These are phyloP conservation scores for Tanacetum coccineum DNA, from an alignment of 129 eudicot species.

Conservation along the genomic window DNA sequence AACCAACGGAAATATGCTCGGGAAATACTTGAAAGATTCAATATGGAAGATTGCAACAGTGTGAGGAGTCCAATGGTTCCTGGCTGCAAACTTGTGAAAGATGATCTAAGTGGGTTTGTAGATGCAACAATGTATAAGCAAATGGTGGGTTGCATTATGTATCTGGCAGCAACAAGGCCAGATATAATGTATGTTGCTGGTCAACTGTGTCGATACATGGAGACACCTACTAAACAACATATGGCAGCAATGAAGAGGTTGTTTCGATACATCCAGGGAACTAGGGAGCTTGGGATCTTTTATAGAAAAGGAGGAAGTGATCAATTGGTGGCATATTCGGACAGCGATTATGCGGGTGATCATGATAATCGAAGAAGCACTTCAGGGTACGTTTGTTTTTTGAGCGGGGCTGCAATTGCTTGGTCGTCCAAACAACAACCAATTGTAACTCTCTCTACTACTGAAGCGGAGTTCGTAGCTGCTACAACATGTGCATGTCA, in stretches of 20 bases:
- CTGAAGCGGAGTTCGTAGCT: not conserved
- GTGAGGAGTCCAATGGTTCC: not conserved
- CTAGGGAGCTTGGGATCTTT: not conserved
- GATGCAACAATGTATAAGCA: too few relatives aligned
- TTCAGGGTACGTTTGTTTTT: too few relatives aligned
- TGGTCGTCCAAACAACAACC: too few relatives aligned
- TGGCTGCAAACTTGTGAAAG: too few relatives aligned
- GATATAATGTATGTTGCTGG: not conserved
- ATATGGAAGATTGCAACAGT: not conserved
- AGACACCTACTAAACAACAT: not conserved
- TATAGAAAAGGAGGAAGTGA: not conserved
- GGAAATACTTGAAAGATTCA: too few relatives aligned
- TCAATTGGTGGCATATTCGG: not conserved
- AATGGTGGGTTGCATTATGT: too few relatives aligned
- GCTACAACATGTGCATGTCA: not conserved
- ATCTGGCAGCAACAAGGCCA: too few relatives aligned
- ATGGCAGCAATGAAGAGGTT: not conserved
- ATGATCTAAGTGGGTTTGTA: too few relatives aligned
- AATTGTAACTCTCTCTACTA: too few relatives aligned
- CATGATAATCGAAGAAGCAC: too few relatives aligned
- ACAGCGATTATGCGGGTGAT: not conserved
- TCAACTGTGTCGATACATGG: not conserved
- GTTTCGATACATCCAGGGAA: not conserved
- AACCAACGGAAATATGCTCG: too few relatives aligned
- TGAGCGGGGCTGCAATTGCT: too few relatives aligned